Evolutionary conservation across 163 green algal species (phyloP), one percentile per base, ranked within the genome.

Genomic region (Coccomyxa subellipsoidea): DNA sequence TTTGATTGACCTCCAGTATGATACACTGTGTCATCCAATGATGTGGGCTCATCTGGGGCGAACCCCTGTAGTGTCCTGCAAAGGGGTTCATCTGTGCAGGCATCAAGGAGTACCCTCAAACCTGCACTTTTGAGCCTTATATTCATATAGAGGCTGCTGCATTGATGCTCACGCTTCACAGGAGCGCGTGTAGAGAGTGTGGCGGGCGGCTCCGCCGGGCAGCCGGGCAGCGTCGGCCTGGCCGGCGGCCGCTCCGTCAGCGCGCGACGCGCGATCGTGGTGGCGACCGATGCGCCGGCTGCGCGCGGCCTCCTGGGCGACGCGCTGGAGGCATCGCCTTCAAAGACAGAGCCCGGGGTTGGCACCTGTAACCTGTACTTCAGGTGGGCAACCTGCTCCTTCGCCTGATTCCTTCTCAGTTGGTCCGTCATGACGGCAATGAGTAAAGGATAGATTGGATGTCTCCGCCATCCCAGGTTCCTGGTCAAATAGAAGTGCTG

Each of bases 301-400:
- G 94, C 94, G 10, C 53, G 15, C 25, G 75, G 80, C 54, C 83
- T 99, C 53, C 88, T 99, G 81, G 93, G 90, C 7, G 77, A 40
- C 0, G 80, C 81, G 0, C 37, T 95, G 78, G 47, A 80, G 29
- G 59, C 10, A 23, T 73, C 38, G 7, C 83, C 90, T 34, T 95
- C 91, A 39, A 95, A 94, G 76, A 32, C 78, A 0, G 88, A 84
- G 35, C 38, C 85, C 0, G 92, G 88, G 35, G 93, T 98, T n/a
- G 96, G 96, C 79, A 99, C 96, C 9, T 92, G 86, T 80, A 97
- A 93, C 88, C 79, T 99, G 18, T 99, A 99, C 88, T 99, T 98
- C 88, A 87, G 76, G 84, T 83, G 54, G 15, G 6, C 21, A 23
- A 35, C 69, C 69, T 66, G n/a, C n/a, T n/a, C n/a, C n/a, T n/a